Evolutionary conservation across 2,329 filamentous ascomycete species (phyloP).

Genomic region (Lasiodiplodia citricola): DNA sequence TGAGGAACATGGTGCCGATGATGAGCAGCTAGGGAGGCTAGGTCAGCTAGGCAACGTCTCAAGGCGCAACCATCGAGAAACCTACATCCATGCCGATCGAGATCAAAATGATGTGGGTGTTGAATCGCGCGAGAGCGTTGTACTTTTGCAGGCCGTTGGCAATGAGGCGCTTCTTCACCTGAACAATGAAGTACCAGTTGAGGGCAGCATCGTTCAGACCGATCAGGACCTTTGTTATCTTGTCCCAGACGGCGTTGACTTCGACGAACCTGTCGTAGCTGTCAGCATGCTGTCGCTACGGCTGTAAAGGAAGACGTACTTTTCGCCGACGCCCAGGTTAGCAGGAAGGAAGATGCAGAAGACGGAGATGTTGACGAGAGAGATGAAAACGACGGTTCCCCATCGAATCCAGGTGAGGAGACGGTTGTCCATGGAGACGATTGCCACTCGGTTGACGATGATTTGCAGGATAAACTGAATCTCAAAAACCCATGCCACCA

Average conservation of each 20-base stretch:
- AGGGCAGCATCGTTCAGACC: constrained; percentile 34
- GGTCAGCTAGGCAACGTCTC: not conserved
- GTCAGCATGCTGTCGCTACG: not conserved
- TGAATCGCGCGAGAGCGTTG: constrained; percentile 35
- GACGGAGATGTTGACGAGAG: constrained; percentile 39
- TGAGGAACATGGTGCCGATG: constrained; percentile 25
- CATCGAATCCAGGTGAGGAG: constrained; percentile 30
- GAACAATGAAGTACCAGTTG: constrained; percentile 38
- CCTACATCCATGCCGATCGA: constrained; percentile 36
- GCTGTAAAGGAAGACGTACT: constrained; percentile 23
- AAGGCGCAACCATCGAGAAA: not conserved
- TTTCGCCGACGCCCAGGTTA: constrained; percentile 32
- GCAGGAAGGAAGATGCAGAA: constrained; percentile 39
- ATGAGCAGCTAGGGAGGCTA: constrained; percentile 14
- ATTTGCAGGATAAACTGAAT: constrained; percentile 33
- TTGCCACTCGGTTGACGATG: constrained; percentile 38
- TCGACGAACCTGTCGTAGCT: constrained; percentile 18
- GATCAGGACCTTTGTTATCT: constrained; percentile 36
- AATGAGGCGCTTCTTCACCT: constrained; percentile 34
- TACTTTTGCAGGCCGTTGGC: constrained; percentile 37
- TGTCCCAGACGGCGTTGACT: constrained; percentile 30
- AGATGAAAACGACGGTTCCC: constrained; percentile 31
- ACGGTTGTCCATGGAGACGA: constrained; percentile 32
- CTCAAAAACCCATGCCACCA: constrained; percentile 54
- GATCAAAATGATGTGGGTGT: constrained; percentile 35